Percentiles rank a stretch among this genome's conserved stretches.
phyloP scores from a whole-genome alignment of 164 flowering plant genomes.

The Tetrastigma voinierianum region DNA sequence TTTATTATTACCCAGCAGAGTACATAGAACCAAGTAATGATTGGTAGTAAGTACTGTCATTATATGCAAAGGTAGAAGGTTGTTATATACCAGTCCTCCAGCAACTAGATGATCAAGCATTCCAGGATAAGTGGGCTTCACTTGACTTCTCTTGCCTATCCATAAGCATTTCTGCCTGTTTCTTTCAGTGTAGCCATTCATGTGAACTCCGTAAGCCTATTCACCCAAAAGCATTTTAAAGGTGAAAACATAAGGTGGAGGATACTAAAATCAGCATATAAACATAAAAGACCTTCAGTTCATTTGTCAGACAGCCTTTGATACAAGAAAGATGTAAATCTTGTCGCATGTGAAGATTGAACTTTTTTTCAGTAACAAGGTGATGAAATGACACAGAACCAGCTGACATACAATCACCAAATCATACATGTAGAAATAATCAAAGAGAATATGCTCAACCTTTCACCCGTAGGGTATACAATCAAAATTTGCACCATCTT shows the following conservation, averaged over 20 bases:
- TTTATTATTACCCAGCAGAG: too few relatives aligned
- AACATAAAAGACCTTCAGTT: not conserved
- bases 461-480: too few relatives aligned
- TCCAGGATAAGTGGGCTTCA: slow-evolving; percentile 80
- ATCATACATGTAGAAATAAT: too few relatives aligned
- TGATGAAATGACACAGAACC: too few relatives aligned
- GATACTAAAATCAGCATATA: not conserved
- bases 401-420: too few relatives aligned
- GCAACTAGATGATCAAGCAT: slow-evolving; percentile 97
- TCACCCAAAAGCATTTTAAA: slow-evolving; percentile 4
- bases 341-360: too few relatives aligned
- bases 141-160: slow-evolving; percentile 77
- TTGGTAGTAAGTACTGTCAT: not conserved
- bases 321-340: not conserved
- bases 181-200: slow-evolving; percentile 76
- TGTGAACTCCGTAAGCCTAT: slow-evolving; percentile 72
- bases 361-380: too few relatives aligned
- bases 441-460: too few relatives aligned
- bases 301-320: not conserved
- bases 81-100: slow-evolving; percentile 81
- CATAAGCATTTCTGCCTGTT: slow-evolving; percentile 66
- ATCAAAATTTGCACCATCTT: too few relatives aligned
- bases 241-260: not conserved
- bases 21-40: too few relatives aligned
- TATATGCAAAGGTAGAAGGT: not conserved